These are phyloP conservation scores for Neofusicoccum kwambonambiense DNA, from an alignment of 2,329 filamentous ascomycete species.

Conservation along the genomic window DNA sequence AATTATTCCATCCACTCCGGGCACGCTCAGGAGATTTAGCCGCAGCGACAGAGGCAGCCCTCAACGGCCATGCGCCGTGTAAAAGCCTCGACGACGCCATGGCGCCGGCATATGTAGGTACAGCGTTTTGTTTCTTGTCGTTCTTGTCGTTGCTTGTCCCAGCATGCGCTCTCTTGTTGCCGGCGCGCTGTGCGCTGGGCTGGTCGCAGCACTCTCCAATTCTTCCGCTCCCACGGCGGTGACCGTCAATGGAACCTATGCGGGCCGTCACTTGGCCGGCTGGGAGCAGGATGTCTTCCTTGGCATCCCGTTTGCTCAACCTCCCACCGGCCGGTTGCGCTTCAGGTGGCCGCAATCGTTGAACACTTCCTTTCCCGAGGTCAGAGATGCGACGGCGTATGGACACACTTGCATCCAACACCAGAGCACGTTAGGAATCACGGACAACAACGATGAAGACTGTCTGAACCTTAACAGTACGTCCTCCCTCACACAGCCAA, in stretches of 20 bases:
- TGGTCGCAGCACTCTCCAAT: background rate
- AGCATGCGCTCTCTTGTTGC: background rate
- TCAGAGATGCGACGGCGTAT: slow-evolving; percentile 39
- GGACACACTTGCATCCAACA: slow-evolving; percentile 48
- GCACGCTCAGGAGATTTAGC: background rate
- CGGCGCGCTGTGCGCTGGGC: background rate
- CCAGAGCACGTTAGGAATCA: slow-evolving; percentile 3
- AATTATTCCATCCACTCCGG: slow-evolving; percentile 16
- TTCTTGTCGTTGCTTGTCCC: background rate
- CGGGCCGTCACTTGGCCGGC: slow-evolving; percentile 5
- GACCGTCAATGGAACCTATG: slow-evolving; percentile 18
- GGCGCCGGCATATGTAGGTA: background rate
- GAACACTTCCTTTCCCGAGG: slow-evolving; percentile 38
- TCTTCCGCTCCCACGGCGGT: slow-evolving; percentile 10
- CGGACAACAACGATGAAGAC: slow-evolving; percentile 40
- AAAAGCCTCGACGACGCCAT: background rate
- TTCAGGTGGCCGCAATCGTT: slow-evolving; percentile 19
- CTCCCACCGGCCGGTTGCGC: slow-evolving; percentile 28
- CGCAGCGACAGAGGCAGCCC: background rate
- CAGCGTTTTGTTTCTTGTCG: background rate
- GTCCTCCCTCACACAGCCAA: slow-evolving; percentile 54
- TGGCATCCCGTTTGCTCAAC: slow-evolving; percentile 38
- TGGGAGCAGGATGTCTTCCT: slow-evolving; percentile 23
- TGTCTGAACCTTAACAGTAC: slow-evolving; percentile 43
- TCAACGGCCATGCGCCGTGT: background rate